These are phyloP conservation scores for Coemansia nantahalensis DNA, from an alignment of 192 early-diverging fungal genomes.

Conservation along the genomic window DNA sequence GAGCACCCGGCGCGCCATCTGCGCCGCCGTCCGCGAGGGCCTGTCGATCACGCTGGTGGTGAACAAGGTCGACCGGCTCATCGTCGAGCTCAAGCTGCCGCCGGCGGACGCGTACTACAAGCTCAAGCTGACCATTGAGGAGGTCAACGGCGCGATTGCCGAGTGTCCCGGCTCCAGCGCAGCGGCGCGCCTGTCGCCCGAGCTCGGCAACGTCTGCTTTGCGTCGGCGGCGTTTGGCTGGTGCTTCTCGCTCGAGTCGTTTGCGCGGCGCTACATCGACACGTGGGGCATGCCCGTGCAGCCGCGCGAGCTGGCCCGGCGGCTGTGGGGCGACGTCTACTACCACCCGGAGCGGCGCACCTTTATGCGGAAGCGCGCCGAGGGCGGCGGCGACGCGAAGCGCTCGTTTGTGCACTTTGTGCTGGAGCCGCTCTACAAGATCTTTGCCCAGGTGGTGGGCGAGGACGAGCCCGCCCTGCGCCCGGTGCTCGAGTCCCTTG, in stretches of 20 bases:
- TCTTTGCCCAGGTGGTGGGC: constrained; percentile 70
- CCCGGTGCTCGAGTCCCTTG: constrained; percentile 68
- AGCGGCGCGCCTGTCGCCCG: constrained; percentile 74
- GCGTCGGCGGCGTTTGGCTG: constrained; percentile 86
- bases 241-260: constrained; percentile 90
- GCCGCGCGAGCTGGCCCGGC: constrained; percentile 77
- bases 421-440: constrained; percentile 91
- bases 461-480: constrained; percentile 62
- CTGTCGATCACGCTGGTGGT: constrained; percentile 84
- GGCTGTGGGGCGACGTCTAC: constrained; percentile 97
- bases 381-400: constrained; percentile 53
- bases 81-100: constrained; percentile 93
- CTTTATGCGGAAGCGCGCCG: constrained; percentile 70
- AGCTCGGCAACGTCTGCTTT: constrained; percentile 95
- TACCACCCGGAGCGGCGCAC: constrained; percentile 76
- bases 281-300: constrained; percentile 59
- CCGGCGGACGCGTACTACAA: constrained; percentile 97
- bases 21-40: constrained; percentile 73
- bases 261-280: constrained; percentile 87
- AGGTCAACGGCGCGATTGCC: constrained; percentile 83
- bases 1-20: constrained; percentile 85
- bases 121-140: constrained; percentile 91
- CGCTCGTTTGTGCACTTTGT: constrained; percentile 97
- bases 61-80: constrained; percentile 98
- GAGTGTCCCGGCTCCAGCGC: constrained; percentile 18